Evolutionary conservation across 257 asterid genomes (phyloP), one percentile per base, ranked within the genome.

Genomic region (Anisodus tanguticus): DNA sequence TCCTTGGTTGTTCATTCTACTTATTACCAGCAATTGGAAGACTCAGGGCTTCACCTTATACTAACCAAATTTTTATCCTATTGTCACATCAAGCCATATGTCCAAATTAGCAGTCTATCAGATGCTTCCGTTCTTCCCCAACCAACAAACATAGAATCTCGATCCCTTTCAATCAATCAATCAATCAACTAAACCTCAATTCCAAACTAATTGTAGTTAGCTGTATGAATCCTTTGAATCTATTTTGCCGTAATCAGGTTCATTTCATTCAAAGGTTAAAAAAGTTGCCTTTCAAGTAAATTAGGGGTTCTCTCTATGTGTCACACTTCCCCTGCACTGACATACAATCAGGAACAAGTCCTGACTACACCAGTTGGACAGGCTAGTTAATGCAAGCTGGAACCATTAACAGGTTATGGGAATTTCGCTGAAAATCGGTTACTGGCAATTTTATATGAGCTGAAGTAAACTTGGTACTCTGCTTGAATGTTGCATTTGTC

Each of bases 331-430:
- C 31, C 15, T 3, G 49, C 22, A 26, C 49, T 26, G 26, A 31
- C 49, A 53, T 26, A 9, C 81, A 74, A 74, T 53, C 63, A 26
- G 47, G 64, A 77, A 77, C 3, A 51, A 77, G 43, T 77, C 82
- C 82, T 77, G 49, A 31, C 53, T 53, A 13, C 13, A 31, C 64
- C 64, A 77, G 26, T 77, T 53, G 26, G 81, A 53, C 8, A 13
- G 82, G 49, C 4, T 77, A 22, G 8, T 7, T 77, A 8, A 13
- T 53, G 64, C 64, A 53, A 26, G 12, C 41, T 4, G 49, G 47
- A 26, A 51, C 1, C 2, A 2, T 19, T 4, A 26, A 13, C 26
- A 53, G 64, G 26, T 53, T 51, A 11, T 12, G 22, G 10, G 62
- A 26, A 4, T 43, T 70, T 70, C 45, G 58, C 57, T 5, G 10